A percentile compares a stretch with the other conserved stretches of the same genome.
These are phyloP conservation scores for Hanseniaspora singularis DNA, from an alignment of 805 yeast genomes.

Conservation along the genomic window DNA sequence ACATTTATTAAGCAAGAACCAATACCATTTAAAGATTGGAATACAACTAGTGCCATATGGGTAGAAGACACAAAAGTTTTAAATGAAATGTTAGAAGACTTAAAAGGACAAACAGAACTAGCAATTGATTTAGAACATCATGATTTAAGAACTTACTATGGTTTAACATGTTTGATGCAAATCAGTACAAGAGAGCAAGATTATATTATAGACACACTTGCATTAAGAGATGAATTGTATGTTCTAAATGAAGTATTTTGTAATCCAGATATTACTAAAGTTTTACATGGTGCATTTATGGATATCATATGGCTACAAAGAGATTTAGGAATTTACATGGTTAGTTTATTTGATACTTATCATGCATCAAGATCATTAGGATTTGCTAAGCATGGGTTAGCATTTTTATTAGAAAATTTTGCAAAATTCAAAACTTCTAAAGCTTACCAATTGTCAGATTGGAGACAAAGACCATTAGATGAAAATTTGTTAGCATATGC, in stretches of 20 bases:
- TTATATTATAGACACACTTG: slow-evolving; percentile 76
- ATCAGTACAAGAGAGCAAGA: slow-evolving; percentile 71
- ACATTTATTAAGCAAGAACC: slow-evolving; percentile 40
- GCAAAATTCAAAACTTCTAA: slow-evolving; percentile 82
- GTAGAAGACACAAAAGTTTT: slow-evolving; percentile 50
- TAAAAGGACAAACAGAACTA: slow-evolving; percentile 45
- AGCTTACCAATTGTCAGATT: slow-evolving; percentile 90
- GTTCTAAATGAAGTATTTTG: slow-evolving; percentile 64
- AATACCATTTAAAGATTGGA: slow-evolving; percentile 52
- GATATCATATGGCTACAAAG: slow-evolving; percentile 95
- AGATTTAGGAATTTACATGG: slow-evolving; percentile 84
- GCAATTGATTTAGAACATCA: slow-evolving; percentile 97
- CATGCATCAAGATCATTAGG: slow-evolving; percentile 77
- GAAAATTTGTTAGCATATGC: slow-evolving; percentile 74
- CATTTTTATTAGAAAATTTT: slow-evolving; percentile 65
- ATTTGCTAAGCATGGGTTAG: slow-evolving; percentile 70
- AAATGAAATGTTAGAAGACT: slow-evolving; percentile 40
- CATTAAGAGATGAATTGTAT: slow-evolving; percentile 58
- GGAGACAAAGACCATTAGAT: slow-evolving; percentile 83
- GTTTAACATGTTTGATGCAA: slow-evolving; percentile 88
- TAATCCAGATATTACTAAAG: slow-evolving; percentile 69
- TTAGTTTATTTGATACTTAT: slow-evolving; percentile 81
- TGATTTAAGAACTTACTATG: slow-evolving; percentile 79
- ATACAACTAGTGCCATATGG: slow-evolving; percentile 51
- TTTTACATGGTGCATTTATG: slow-evolving; percentile 93